phyloP scores from a whole-genome alignment of 163 green algal species.

The Chlamydomonas reinhardtii region DNA sequence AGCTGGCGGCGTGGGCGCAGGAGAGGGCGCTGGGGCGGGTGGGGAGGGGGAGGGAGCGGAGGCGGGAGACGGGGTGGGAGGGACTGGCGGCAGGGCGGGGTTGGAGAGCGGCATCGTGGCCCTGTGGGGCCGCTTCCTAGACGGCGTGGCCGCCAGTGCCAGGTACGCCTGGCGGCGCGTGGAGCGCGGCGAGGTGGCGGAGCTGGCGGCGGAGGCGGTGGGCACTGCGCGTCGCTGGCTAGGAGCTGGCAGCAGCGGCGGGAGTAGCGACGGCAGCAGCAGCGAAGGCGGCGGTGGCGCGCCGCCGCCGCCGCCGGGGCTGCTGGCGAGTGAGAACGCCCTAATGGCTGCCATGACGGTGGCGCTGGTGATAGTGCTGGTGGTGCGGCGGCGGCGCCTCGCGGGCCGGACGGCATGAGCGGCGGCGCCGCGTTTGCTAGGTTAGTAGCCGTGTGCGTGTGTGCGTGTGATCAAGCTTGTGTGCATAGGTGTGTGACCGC shows the following conservation, averaged over 20 bases:
- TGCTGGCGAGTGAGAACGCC: constrained; percentile 36
- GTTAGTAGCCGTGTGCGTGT: too few relatives aligned
- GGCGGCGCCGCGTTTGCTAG: not conserved
- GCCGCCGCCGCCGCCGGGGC: not conserved
- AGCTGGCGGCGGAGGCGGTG: not conserved
- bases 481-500: too few relatives aligned
- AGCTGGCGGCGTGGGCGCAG: too few relatives aligned
- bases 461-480: too few relatives aligned
- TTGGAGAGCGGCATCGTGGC: too few relatives aligned
- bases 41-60: too few relatives aligned
- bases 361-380: constrained; percentile 54
- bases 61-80: too few relatives aligned
- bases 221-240: not conserved
- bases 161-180: not conserved
- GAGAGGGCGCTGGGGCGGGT: not conserved
- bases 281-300: not conserved
- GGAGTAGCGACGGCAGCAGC: not conserved
- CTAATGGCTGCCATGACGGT: constrained; percentile 38
- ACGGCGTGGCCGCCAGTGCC: too few relatives aligned
- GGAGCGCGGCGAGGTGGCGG: not conserved
- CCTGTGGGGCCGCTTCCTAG: too few relatives aligned
- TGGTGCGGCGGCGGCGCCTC: constrained; percentile 33
- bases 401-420: not conserved
- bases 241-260: not conserved
- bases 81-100: not conserved